Base-by-base conservation (phyloP, 257 asterid genomes). In the Solanum bukasovii region DNA sequence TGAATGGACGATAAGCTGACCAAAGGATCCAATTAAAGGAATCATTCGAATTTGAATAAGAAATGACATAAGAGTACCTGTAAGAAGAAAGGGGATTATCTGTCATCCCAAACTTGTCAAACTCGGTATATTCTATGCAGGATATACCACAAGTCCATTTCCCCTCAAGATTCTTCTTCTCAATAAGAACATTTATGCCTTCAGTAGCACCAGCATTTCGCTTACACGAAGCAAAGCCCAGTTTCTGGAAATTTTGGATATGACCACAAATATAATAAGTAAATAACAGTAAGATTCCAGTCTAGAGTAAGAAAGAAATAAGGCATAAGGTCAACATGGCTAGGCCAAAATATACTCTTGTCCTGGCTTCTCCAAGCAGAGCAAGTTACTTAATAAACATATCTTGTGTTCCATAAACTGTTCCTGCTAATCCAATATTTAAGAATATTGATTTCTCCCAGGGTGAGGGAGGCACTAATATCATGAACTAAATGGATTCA, bases 161-260 rank as follows among this genome's bases (percentile, higher is more conserved):
- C 85, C 98, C 98, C 91, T 96, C 98, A 42, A 73, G 86, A 89
- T 89, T 91, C 92, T 90, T 95, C 92, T 94, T 97, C 96, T 97
- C 98, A 70, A 96, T 91, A 86, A 96, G 94, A 86, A 95, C 99
- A 91, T 97, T 97, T 92, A 97, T 93, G 89, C 99, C 99, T 92
- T 97, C 99, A 70, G 99, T 97, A 78, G 99, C 99, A 88, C 97
- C 98, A 34, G 92, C 82, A 90, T 90, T 94, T 85, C 95, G 90
- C 91, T 92, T 90, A 90, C 99, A 97, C 1, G 99, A 97, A 86
- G 99, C 99, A 94, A 97, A 97, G 46, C 99, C 99, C 91, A 97
- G 87, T 92, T 97, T 97, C 99, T 97, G 95, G 56, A 92, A 87
- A 83, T 79, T 88, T 23, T 88, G 87, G 70, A 87, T 86, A 40